Percentiles rank a stretch among this genome's conserved stretches.
phyloP scores from a whole-genome alignment of 441 rosid genomes.

The Euphorbia celastroides region DNA sequence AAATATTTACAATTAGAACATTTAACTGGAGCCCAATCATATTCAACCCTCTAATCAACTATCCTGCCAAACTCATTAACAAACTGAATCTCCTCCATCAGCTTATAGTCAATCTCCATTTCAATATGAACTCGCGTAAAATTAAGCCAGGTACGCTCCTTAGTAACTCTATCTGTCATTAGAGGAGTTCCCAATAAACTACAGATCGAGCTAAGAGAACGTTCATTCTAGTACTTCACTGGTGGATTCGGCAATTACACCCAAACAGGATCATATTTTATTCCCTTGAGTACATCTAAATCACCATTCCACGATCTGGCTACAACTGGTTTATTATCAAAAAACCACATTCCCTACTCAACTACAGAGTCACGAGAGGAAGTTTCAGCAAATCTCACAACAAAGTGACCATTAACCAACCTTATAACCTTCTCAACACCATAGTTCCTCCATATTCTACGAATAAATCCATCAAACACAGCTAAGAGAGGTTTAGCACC shows the following conservation, averaged over 20 bases:
- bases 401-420: not conserved
- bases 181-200: not conserved
- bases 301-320: not conserved
- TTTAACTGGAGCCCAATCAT: not conserved
- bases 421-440: not conserved
- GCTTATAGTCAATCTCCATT: too few species aligned
- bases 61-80: not conserved
- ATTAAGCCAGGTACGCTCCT: not conserved
- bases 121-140: not conserved
- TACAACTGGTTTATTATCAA: not conserved
- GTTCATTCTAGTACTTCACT: not conserved
- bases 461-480: not conserved
- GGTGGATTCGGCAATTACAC: not conserved
- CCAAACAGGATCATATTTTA: not conserved
- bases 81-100: not conserved
- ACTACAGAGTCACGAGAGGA: not conserved
- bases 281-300: not conserved
- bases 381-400: not conserved
- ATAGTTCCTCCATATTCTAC: not conserved
- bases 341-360: not conserved
- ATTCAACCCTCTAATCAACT: not conserved
- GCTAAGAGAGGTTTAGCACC: not conserved
- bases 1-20: not conserved
- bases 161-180: not conserved
- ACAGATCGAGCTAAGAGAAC: not conserved